Percentiles rank a stretch among this genome's conserved stretches.
These are phyloP conservation scores for Clitopilus hobsonii DNA, from an alignment of 768 basidiomycete genomes.

Conservation along the genomic window DNA sequence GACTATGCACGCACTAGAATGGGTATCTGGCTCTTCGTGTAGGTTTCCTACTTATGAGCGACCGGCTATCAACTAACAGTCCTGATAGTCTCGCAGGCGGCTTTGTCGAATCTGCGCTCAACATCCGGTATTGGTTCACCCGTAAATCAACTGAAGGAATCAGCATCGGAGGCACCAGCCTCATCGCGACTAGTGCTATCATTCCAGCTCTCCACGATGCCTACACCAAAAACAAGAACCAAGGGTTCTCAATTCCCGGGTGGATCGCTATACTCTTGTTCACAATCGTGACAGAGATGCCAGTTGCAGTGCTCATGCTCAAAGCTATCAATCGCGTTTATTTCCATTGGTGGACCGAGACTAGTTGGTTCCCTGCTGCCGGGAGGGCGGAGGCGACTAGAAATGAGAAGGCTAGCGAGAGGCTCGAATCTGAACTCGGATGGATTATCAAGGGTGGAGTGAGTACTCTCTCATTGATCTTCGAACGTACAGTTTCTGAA, in stretches of 20 bases:
- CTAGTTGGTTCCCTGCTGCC: slow-evolving; percentile 17
- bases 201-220: background rate
- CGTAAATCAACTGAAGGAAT: slow-evolving; percentile 27
- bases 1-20: background rate
- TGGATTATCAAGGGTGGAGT: slow-evolving; percentile 9
- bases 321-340: slow-evolving; percentile 19
- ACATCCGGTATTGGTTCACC: slow-evolving; percentile 28
- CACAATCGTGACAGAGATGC: background rate
- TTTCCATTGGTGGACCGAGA: slow-evolving; percentile 13
- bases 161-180: slow-evolving; percentile 17
- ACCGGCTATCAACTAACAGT: background rate
- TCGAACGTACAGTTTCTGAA: background rate
- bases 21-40: slow-evolving; percentile 5
- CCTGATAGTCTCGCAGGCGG: slow-evolving; percentile 10
- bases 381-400: slow-evolving; percentile 18
- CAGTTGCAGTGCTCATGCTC: slow-evolving; percentile 20
- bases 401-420: slow-evolving; percentile 23
- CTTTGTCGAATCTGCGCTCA: slow-evolving; percentile 8
- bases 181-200: slow-evolving; percentile 12
- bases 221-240: background rate
- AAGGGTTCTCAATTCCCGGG: background rate
- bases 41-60: background rate
- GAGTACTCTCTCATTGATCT: background rate
- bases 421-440: slow-evolving; percentile 13
- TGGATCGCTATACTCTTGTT: slow-evolving; percentile 6